Percentiles rank a stretch among this genome's conserved stretches.
Conservation (phyloP, 352 stramenopile species). For the Globisporangium emineosum region DNA sequence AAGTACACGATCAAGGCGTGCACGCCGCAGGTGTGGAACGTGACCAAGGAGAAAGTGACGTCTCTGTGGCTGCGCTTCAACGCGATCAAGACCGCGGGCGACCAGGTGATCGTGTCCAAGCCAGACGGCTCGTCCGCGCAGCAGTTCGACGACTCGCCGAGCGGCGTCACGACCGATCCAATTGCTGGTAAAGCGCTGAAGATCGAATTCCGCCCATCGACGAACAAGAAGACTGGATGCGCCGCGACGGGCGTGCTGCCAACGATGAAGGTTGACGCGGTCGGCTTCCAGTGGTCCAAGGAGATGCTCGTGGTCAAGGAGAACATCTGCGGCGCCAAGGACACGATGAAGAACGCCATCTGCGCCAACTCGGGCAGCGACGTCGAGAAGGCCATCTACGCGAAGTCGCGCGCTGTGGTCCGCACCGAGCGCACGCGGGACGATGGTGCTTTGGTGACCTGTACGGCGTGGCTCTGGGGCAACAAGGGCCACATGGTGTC, state of each 20-base stretch:
- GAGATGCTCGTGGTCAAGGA: slow-evolving; percentile 33
- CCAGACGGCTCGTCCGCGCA: slow-evolving; percentile 32
- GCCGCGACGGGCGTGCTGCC: slow-evolving; percentile 16
- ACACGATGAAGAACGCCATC: slow-evolving; percentile 62
- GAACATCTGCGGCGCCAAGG: slow-evolving; percentile 41
- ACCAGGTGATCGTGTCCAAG: slow-evolving; percentile 36
- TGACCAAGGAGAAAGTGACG: slow-evolving; percentile 41
- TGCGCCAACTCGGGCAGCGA: slow-evolving; percentile 30
- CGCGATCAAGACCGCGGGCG: slow-evolving; percentile 27
- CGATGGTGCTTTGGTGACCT: slow-evolving; percentile 47
- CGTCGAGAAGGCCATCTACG: slow-evolving; percentile 38
- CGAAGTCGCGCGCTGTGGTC: slow-evolving; percentile 39
- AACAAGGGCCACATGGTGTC: slow-evolving; percentile 33
- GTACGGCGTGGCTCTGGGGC: slow-evolving; percentile 29
- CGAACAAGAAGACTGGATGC: slow-evolving; percentile 19
- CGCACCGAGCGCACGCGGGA: slow-evolving; percentile 46
- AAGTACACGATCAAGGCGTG: slow-evolving; percentile 41
- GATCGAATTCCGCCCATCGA: slow-evolving; percentile 41
- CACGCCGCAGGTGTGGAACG: slow-evolving; percentile 40
- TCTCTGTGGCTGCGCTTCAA: slow-evolving; percentile 44
- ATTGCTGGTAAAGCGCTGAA: slow-evolving; percentile 33
- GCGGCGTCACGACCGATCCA: slow-evolving; percentile 25
- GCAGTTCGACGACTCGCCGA: slow-evolving; percentile 20
- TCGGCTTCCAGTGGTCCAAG: slow-evolving; percentile 41
- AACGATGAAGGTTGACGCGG: slow-evolving; percentile 25